Evolutionary conservation across 805 yeast genomes (phyloP).

Genomic region (Sugiyamaella floridensis): DNA sequence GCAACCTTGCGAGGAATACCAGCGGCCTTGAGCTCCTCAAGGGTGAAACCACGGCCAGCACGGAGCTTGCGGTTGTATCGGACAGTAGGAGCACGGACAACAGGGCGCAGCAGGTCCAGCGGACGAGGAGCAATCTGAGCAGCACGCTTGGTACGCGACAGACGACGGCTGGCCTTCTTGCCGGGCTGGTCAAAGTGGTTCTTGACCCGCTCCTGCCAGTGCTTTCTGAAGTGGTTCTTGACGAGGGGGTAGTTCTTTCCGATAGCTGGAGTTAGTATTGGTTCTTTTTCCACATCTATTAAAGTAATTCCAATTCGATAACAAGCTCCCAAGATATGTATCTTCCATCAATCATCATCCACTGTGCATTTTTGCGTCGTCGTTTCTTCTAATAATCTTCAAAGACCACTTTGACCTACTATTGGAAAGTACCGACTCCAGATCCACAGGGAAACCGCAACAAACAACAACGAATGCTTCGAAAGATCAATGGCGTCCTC

Average conservation of each 20-base stretch:
- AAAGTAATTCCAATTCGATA: too few relatives aligned
- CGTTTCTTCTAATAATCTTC: too few relatives aligned
- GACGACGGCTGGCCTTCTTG: constrained; percentile 95
- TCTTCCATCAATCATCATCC: too few relatives aligned
- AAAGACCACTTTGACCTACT: too few relatives aligned
- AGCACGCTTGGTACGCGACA: constrained; percentile 87
- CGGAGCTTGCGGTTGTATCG: constrained; percentile 99
- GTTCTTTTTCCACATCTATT: too few relatives aligned
- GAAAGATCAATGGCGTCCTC: neutral
- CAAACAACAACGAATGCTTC: neutral
- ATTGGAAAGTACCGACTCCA: too few relatives aligned
- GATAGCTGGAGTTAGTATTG: constrained; percentile 57
- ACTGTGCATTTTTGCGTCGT: too few relatives aligned
- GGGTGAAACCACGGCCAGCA: constrained; percentile 99
- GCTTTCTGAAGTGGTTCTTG: constrained; percentile 99
- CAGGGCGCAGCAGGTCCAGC: constrained; percentile 90
- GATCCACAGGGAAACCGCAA: neutral
- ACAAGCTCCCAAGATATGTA: neutral
- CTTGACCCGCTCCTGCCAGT: constrained; percentile 99
- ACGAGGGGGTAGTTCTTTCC: constrained; percentile 97
- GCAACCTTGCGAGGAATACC: constrained; percentile 92
- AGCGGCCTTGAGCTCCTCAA: constrained; percentile 97
- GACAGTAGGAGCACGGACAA: constrained; percentile 98
- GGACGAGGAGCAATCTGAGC: constrained; percentile 97
- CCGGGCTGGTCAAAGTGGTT: constrained; percentile 99